These are phyloP conservation scores for Macroventuria anomochaeta DNA, from an alignment of 2,329 filamentous ascomycete genomes.

Conservation along the genomic window DNA sequence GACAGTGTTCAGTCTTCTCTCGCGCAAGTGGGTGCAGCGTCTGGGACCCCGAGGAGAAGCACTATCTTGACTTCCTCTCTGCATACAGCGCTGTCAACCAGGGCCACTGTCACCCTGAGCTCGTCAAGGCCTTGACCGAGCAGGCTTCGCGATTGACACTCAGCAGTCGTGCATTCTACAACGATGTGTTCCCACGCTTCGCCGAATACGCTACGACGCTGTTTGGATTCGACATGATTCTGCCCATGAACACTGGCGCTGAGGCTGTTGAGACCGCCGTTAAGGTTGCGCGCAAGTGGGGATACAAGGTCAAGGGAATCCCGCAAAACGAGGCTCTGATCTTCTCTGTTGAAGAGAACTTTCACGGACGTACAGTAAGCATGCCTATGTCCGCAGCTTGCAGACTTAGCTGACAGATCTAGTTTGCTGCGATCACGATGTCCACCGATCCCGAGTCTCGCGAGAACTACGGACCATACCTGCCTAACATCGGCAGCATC, in stretches of 20 bases:
- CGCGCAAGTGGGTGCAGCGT: slow-evolving; percentile 84
- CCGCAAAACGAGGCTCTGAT: slow-evolving; percentile 82
- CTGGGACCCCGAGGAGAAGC: slow-evolving; percentile 91
- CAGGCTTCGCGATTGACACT: slow-evolving; percentile 90
- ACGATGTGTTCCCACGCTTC: slow-evolving; percentile 96
- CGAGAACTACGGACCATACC: slow-evolving; percentile 95
- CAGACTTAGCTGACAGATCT: slow-evolving; percentile 19
- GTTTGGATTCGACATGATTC: slow-evolving; percentile 96
- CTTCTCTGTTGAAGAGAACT: slow-evolving; percentile 88
- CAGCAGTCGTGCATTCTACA: slow-evolving; percentile 95
- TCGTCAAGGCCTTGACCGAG: slow-evolving; percentile 86
- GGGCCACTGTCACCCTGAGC: slow-evolving; percentile 95
- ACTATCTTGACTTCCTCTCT: slow-evolving; percentile 97
- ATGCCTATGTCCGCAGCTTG: neutral
- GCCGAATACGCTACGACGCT: slow-evolving; percentile 87
- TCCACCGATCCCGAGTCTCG: slow-evolving; percentile 94
- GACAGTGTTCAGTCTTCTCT: slow-evolving; percentile 64
- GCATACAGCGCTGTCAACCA: slow-evolving; percentile 98
- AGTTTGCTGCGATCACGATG: slow-evolving; percentile 95
- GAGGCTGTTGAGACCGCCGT: slow-evolving; percentile 96
- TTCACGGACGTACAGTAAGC: slow-evolving; percentile 91
- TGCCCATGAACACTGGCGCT: slow-evolving; percentile 98
- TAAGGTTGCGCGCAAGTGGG: slow-evolving; percentile 97
- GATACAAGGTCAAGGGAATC: slow-evolving; percentile 94
- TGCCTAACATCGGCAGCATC: slow-evolving; percentile 82